Evolutionary conservation across 2,329 filamentous ascomycete species (phyloP), one percentile per base, ranked within the genome.

Genomic region (Fusarium nygamai): DNA sequence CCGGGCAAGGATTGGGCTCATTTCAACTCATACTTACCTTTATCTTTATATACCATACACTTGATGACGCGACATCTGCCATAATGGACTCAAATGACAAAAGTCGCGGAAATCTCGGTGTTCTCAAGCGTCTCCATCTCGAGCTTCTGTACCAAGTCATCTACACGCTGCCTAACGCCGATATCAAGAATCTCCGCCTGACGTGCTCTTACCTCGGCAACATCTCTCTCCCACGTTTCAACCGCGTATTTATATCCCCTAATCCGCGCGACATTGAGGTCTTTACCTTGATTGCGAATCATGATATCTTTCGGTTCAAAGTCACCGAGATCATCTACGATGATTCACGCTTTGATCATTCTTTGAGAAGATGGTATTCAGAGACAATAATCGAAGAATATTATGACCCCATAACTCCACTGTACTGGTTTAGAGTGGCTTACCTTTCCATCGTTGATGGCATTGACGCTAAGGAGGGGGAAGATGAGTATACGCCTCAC

Each of bases 281-380:
- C 10, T 75, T 79, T 8, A 51, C 34, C 10, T 54, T 62, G 8
- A 56, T 79, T 19, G 72, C 71, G 2, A 48, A 66, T 8, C 65
- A 77, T n/a, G 61, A 74, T 3, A 1, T 22, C 10, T 74, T 67
- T n/a, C 51, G 72, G 11, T 17, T 64, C 4, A 16, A 58, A 1
- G 43, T 79, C 9, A 33, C 43, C 6, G 68, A 75, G 50, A 57
- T 78, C 8, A 47, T 79, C 4, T 77, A 71, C 22, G 76, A 78
- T 46, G 76, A 78, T 33, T 71, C 72, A 2, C 48, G 59, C 11
- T 69, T 69, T 24, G 17, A 13, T 36, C 11, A 19, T 8, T 8
- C 16, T n/a, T 19, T 3, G 22, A 9, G 22, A 22, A 50, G 14
- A 7, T 3, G 3, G 20, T 17, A 0, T 9, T 1, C 0, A 9